phyloP scores from a whole-genome alignment of 2,329 filamentous ascomycete species.

The Arthroderma uncinatum region DNA sequence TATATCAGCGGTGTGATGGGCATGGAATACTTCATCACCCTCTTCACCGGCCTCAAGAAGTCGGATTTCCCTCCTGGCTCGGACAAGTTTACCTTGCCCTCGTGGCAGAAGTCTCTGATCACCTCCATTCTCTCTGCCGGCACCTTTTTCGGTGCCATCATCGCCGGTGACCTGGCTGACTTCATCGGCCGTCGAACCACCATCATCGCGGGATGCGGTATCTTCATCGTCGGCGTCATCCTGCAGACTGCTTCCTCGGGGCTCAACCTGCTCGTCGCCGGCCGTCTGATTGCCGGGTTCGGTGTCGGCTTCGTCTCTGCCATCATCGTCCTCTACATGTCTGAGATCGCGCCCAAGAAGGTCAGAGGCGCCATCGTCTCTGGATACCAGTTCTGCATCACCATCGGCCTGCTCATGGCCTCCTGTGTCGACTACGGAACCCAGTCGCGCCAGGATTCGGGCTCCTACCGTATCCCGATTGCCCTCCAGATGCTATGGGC shows the following conservation, averaged over 20 bases:
- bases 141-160: conserved; percentile 68
- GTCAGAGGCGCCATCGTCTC: conserved; percentile 70
- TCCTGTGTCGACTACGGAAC: conserved; percentile 64
- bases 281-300: conserved; percentile 63
- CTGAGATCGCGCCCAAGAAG: conserved; percentile 62
- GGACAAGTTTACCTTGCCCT: conserved; percentile 33
- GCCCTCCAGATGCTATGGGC: conserved; percentile 72
- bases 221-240: conserved; percentile 59
- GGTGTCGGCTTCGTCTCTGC: conserved; percentile 74
- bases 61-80: conserved; percentile 17
- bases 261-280: conserved; percentile 55
- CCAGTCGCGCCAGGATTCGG: conserved; percentile 49
- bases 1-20: conserved; percentile 45
- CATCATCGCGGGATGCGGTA: conserved; percentile 56
- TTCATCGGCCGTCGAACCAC: conserved; percentile 54
- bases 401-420: conserved; percentile 64
- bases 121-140: conserved; percentile 66
- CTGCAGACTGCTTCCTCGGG: conserved; percentile 51
- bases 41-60: conserved; percentile 18
- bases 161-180: conserved; percentile 68
- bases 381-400: conserved; percentile 75
- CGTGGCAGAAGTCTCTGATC: conserved; percentile 49
- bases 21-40: conserved; percentile 38
- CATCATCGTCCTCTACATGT: conserved; percentile 79
- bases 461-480: conserved; percentile 71